These are phyloP conservation scores for Eimeria falciformis DNA, from an alignment of 169 alveolate species.

Conservation along the genomic window DNA sequence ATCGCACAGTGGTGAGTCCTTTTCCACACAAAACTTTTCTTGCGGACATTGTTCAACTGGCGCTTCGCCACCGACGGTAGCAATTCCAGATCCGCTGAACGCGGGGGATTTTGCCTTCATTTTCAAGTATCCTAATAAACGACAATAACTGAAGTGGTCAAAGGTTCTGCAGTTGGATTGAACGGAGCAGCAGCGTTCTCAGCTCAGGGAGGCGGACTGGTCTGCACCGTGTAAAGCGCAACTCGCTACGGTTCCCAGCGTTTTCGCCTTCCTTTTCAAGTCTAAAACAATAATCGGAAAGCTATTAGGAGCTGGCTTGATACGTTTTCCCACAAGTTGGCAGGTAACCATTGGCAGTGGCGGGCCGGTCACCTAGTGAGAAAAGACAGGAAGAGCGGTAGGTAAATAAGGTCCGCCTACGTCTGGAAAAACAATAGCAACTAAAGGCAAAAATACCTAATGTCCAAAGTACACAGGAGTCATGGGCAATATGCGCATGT, in stretches of 20 bases:
- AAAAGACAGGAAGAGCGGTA: background rate
- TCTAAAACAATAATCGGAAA: background rate
- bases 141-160: background rate
- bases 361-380: constrained; percentile 28
- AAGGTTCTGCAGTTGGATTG: constrained; percentile 4
- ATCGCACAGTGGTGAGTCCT: constrained; percentile 83
- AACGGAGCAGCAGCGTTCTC: background rate
- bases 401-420: background rate
- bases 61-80: constrained; percentile 86
- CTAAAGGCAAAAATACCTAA: too few relatives aligned
- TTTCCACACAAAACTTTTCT: constrained; percentile 84
- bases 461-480: too few relatives aligned
- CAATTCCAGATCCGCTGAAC: constrained; percentile 71
- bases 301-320: background rate
- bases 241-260: background rate
- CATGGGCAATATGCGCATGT: too few relatives aligned
- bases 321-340: background rate
- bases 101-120: constrained; percentile 9
- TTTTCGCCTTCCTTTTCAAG: background rate
- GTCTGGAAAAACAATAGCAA: background rate
- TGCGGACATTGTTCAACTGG: constrained; percentile 87
- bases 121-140: background rate
- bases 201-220: background rate
- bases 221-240: background rate
- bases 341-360: constrained; percentile 43